These are phyloP conservation scores for Dentipellis sp. DNA, from an alignment of 768 basidiomycete species.

Conservation along the genomic window DNA sequence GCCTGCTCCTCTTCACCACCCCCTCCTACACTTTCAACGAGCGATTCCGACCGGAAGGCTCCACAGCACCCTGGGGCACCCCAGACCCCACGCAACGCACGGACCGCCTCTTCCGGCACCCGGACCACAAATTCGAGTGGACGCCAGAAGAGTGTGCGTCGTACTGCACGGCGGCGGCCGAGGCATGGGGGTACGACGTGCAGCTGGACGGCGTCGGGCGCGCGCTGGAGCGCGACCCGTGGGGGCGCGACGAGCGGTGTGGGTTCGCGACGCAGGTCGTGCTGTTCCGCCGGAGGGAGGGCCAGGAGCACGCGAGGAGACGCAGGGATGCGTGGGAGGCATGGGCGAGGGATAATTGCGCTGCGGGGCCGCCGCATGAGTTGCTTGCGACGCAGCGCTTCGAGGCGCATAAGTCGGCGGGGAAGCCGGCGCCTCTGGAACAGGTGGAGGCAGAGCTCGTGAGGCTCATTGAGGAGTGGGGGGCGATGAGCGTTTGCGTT, in stretches of 20 bases:
- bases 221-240: slow-evolving; percentile 52
- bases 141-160: slow-evolving; percentile 60
- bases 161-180: slow-evolving; percentile 51
- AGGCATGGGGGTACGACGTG: slow-evolving; percentile 67
- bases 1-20: slow-evolving; percentile 69
- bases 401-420: slow-evolving; percentile 37
- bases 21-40: slow-evolving; percentile 81
- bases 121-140: slow-evolving; percentile 89
- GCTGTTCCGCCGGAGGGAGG: slow-evolving; percentile 43
- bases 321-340: slow-evolving; percentile 22
- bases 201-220: slow-evolving; percentile 50
- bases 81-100: slow-evolving; percentile 74
- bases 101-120: slow-evolving; percentile 64
- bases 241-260: slow-evolving; percentile 56
- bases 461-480: slow-evolving; percentile 43
- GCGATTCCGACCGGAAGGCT: slow-evolving; percentile 54
- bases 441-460: slow-evolving; percentile 44
- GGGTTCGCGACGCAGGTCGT: slow-evolving; percentile 66
- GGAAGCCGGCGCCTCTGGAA: slow-evolving; percentile 29
- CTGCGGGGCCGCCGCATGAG: slow-evolving; percentile 28
- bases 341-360: slow-evolving; percentile 9
- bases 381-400: slow-evolving; percentile 42
- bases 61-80: slow-evolving; percentile 34
- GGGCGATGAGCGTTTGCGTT: slow-evolving; percentile 36
- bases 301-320: slow-evolving; percentile 18